Percentiles rank a stretch among this genome's conserved stretches.
phyloP scores from a whole-genome alignment of 257 asterid genomes.

The Marsdenia floribunda region DNA sequence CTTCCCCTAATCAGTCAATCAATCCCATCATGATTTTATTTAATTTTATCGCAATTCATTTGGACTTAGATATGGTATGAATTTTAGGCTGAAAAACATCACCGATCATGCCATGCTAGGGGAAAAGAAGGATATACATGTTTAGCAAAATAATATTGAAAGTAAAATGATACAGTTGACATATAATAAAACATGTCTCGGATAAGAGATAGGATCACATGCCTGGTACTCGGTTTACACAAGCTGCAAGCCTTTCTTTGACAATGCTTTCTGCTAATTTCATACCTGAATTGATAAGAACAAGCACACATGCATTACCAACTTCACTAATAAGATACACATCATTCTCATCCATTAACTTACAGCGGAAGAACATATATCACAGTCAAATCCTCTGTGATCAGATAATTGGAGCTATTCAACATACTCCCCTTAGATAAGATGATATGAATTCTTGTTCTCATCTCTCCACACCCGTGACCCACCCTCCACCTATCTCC shows the following conservation, averaged over 20 bases:
- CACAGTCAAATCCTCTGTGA: neutral
- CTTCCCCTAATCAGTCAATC: neutral
- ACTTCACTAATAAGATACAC: neutral
- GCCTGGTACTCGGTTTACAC: slow-evolving; percentile 91
- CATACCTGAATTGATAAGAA: slow-evolving; percentile 49
- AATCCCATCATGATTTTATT: neutral
- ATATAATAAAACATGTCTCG: neutral
- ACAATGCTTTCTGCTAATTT: slow-evolving; percentile 88
- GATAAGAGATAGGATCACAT: slow-evolving; percentile 17
- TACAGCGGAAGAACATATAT: neutral
- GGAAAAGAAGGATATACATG: neutral
- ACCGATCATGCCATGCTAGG: neutral
- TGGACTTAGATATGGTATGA: neutral
- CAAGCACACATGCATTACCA: neutral
- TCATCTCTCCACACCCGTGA: neutral
- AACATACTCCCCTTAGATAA: neutral
- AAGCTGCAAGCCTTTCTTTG: slow-evolving; percentile 88
- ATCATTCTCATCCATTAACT: neutral
- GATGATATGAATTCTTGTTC: neutral
- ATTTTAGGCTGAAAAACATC: neutral
- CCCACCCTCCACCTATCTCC: neutral
- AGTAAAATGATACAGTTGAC: neutral
- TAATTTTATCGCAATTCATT: neutral
- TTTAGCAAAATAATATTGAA: neutral
- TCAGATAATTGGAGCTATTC: neutral